phyloP scores from a whole-genome alignment of 225 moss, liverwort and hornwort species.

The Antitrichia curtipendula region DNA sequence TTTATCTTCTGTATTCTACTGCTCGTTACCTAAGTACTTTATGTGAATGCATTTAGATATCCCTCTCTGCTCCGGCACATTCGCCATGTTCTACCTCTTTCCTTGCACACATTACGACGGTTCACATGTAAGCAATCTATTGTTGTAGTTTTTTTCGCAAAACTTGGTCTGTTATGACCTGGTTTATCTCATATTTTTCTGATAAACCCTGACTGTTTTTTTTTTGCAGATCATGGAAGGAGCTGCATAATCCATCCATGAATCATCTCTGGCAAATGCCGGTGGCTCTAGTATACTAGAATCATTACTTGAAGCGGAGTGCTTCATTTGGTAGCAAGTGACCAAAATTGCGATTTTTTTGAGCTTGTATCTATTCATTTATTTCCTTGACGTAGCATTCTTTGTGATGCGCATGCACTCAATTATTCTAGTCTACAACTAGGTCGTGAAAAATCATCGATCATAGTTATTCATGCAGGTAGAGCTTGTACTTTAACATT shows the following conservation, averaged over 20 bases:
- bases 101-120: background rate
- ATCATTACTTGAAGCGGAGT: background rate
- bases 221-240: background rate
- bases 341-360: background rate
- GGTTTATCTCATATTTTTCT: background rate
- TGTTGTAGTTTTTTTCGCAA: background rate
- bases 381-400: background rate
- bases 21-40: background rate
- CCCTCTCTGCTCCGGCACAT: background rate
- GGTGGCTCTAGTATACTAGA: constrained; percentile 3
- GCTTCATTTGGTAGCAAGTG: background rate
- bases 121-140: background rate
- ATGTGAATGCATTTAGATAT: background rate
- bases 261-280: background rate
- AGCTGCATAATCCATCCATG: background rate
- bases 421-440: background rate
- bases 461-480: background rate
- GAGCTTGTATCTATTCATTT: background rate
- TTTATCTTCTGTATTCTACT: background rate
- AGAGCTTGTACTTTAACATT: background rate
- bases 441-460: background rate
- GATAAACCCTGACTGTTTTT: background rate
- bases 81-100: background rate
- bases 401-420: background rate
- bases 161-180: background rate